A percentile compares a stretch with the other conserved stretches of the same genome.
Evolutionary conservation across 441 rosid species (phyloP).

Genomic region (Brassica hybrid): DNA sequence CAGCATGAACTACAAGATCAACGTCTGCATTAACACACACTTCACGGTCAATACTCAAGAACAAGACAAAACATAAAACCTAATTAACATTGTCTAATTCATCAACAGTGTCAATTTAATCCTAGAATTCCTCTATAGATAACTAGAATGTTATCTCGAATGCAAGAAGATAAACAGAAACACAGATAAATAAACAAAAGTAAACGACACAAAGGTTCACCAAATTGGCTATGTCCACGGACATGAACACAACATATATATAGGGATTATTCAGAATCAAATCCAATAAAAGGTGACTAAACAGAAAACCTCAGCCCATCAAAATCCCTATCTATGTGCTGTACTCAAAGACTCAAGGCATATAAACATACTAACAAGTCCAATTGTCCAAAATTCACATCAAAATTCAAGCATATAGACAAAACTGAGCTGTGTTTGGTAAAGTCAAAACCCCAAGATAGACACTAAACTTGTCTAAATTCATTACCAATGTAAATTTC

Average conservation of each 20-base stretch:
- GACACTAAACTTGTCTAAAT: slow-evolving; percentile 10
- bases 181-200: background rate
- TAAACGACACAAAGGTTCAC: background rate
- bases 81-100: slow-evolving; percentile 10
- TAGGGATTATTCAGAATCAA: background rate
- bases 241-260: background rate
- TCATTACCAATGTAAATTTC: background rate
- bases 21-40: slow-evolving; percentile 61
- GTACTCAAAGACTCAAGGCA: background rate
- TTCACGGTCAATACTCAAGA: slow-evolving; percentile 9
- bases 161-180: background rate
- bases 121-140: background rate
- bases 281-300: background rate
- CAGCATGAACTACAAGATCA: slow-evolving; percentile 94
- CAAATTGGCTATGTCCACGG: background rate
- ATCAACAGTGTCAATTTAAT: background rate
- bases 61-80: slow-evolving; percentile 8
- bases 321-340: too few species aligned
- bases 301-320: background rate
- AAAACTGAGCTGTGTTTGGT: background rate
- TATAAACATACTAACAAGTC: background rate
- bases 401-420: background rate
- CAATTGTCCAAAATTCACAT: background rate
- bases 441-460: too few species aligned
- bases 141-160: background rate